Evolutionary conservation across 371 early-diverging fungal genomes (phyloP), one percentile per base, ranked within the genome.

Genomic region (Catenaria anguillulae): DNA sequence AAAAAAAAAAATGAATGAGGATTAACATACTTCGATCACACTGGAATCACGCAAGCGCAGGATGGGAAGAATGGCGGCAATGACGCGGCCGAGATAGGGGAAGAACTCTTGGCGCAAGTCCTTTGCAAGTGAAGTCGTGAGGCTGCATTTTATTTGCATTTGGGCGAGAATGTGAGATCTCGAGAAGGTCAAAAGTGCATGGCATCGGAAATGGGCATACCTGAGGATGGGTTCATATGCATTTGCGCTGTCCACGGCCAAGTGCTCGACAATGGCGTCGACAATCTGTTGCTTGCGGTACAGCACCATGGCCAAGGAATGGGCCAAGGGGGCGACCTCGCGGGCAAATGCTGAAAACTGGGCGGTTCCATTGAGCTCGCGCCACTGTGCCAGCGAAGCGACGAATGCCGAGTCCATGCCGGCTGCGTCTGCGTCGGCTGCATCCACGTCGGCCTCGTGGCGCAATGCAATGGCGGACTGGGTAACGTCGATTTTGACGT

Each of bases 61-160:
- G 35, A 90, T 68, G 29, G 79, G 78, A 56, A 83, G 62, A 29
- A 92, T 79, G 12, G 77, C 68, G 1, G 67, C 63, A 31, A 90
- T 64, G 33, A 93, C 64, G 5, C 74, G 65, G 45, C 77, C 75
- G 66, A 88, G 90, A 67, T 85, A 83, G n/a, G 84, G 83, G 66
- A 82, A 85, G 35, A 94, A 84, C 64, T 96, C 97, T 15, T 85
- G 86, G 70, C 89, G 89, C 31, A 97, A 75, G 71, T 97, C 98
- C 65, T 82, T 85, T 13, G 91, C 87, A 35, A 97, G 73, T 35
- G 84, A 80, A 4, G 85, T 83, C 1, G 86, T 76, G 60, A 94
- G 69, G 62, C 89, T 87, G 68, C n/a, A n/a, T n/a, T n/a, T n/a
- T n/a, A n/a, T n/a, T n/a, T n/a, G n/a, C n/a, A n/a, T n/a, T n/a